These are phyloP conservation scores for Trametes hirsuta DNA, from an alignment of 1,284 basidiomycete species.

Conservation along the genomic window DNA sequence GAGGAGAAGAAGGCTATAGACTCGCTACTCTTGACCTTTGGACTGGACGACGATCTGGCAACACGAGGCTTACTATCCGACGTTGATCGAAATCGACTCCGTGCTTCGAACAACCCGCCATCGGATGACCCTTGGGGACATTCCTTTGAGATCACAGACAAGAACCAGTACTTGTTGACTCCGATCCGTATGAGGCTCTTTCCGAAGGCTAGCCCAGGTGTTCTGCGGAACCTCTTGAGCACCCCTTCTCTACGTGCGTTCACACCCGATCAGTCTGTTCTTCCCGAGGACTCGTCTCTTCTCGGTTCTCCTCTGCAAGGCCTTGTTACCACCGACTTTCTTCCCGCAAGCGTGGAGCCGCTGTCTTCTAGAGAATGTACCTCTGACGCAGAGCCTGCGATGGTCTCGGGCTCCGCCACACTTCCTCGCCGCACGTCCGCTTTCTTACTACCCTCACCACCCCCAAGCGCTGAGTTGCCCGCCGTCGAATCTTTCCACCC, in stretches of 20 bases:
- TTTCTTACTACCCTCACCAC: conserved; percentile 13
- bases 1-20: conserved; percentile 3
- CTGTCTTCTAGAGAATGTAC: background rate
- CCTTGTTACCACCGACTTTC: background rate
- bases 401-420: background rate
- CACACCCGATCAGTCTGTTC: conserved; percentile 9
- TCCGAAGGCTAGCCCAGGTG: conserved; percentile 33
- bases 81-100: background rate
- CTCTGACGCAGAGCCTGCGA: background rate
- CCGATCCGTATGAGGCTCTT: conserved; percentile 36
- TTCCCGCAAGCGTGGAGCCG: background rate
- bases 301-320: conserved; percentile 4
- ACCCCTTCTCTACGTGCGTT: conserved; percentile 27
- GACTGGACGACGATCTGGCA: background rate
- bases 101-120: too few species aligned
- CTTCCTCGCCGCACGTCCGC: background rate
- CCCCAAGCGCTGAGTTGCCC: conserved; percentile 12
- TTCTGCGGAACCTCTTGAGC: conserved; percentile 30
- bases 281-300: conserved; percentile 4
- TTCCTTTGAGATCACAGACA: conserved; percentile 1
- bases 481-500: conserved; percentile 7
- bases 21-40: conserved; percentile 6
- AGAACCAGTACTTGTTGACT: conserved; percentile 34
- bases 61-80: background rate
- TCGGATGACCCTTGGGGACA: background rate